Base-by-base conservation (phyloP, 2,329 filamentous ascomycete species). In the Sarocladium strictum region DNA sequence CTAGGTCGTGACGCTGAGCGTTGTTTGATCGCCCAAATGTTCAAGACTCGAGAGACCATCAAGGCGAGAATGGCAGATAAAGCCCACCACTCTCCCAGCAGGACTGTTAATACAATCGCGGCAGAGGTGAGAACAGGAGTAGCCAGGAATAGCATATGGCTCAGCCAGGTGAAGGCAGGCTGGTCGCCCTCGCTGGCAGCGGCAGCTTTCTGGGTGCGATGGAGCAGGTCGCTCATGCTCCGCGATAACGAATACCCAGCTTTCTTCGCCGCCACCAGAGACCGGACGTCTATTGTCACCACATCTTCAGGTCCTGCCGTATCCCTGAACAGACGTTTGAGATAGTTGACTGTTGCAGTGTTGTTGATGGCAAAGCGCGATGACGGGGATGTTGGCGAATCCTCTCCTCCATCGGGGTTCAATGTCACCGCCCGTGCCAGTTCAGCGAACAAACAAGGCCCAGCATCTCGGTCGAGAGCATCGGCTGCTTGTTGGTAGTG, bases 401-500 rank as follows among this genome's bases (percentile, higher is more conserved):
- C 51, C 26, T 60, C 56, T 35, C 62, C 59, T 60, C 73, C 70
- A 43, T 70, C 56, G 14, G n/a, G 3, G 41, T 55, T 43, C 27
- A 50, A 38, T 11, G 53, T 54, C 38, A 32, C 37, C 14, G 69
- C 56, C 21, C 59, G 55, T 1, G 54, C 54, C 2, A 62, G 58
- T 5, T 61, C 26, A 1, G 64, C 63, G 2, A 66, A 58, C 3
- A 68, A 67, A 19, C 71, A 71, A 33, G 69, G 65, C 53, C 67
- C 56, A 19, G 51, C 68, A 54, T 76, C 72, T 2, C 71, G 66
- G 56, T 72, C 72, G 15, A 85, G 66, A 1, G 74, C 71, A 12
- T 79, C 72, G 10, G 80, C 80, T 3, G 76, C 72, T 60, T 85
- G 80, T 60, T 85, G 80, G 59, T 78, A 78, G 65, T 86, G 83